phyloP scores from a whole-genome alignment of 129 eudicot genomes.

The Flaveria robusta region DNA sequence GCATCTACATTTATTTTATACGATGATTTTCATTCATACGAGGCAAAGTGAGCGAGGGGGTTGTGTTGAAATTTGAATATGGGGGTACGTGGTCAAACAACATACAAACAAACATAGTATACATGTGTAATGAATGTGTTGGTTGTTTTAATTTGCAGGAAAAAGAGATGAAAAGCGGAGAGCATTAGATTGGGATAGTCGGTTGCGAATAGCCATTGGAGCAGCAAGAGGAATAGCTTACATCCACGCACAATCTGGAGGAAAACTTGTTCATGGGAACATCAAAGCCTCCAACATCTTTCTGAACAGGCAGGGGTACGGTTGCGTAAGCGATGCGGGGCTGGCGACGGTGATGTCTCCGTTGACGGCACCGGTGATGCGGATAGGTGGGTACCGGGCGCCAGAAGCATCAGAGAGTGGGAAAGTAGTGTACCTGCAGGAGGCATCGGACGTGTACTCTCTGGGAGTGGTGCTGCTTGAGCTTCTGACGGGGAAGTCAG shows the following conservation, averaged over 20 bases:
- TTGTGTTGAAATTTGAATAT: no score
- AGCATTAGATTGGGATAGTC: slow-evolving; percentile 78
- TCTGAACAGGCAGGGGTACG: slow-evolving; percentile 57
- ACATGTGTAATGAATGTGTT: neutral
- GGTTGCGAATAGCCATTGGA: slow-evolving; percentile 72
- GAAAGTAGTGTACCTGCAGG: slow-evolving; percentile 63
- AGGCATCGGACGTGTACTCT: slow-evolving; percentile 78
- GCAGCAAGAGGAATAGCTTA: slow-evolving; percentile 82
- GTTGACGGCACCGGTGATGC: slow-evolving; percentile 44
- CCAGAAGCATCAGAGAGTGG: slow-evolving; percentile 78
- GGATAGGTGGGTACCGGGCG: slow-evolving; percentile 71
- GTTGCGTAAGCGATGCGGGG: slow-evolving; percentile 77
- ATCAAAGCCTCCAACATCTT: slow-evolving; percentile 83
- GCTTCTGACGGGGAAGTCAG: slow-evolving; percentile 82
- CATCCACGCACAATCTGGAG: slow-evolving; percentile 62
- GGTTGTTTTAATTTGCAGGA: slow-evolving; percentile 50
- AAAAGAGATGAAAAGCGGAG: slow-evolving; percentile 59
- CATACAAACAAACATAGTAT: no score
- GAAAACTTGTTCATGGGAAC: slow-evolving; percentile 90
- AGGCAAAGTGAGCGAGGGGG: no score
- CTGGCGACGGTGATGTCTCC: slow-evolving; percentile 64
- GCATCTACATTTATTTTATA: no score
- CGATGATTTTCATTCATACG: no score
- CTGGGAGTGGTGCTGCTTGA: slow-evolving; percentile 81
- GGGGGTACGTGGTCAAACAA: no score